Percentiles rank a stretch among this genome's conserved stretches.
phyloP scores from a whole-genome alignment of 164 flowering plant genomes.

The Liquidambar formosana region DNA sequence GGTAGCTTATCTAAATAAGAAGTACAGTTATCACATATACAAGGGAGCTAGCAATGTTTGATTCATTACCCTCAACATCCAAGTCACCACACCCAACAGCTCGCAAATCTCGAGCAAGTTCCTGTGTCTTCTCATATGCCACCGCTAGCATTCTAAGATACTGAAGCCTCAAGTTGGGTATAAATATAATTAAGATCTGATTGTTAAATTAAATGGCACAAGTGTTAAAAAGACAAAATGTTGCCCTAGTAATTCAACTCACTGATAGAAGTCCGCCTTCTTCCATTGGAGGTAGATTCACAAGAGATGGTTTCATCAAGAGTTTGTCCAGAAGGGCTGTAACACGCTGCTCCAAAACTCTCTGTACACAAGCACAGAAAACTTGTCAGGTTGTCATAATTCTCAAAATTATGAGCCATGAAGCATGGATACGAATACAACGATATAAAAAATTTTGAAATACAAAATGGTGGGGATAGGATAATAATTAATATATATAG shows the following conservation, averaged over 20 bases:
- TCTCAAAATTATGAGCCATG: too few species aligned
- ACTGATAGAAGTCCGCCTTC: constrained; percentile 92
- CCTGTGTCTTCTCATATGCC: constrained; percentile 94
- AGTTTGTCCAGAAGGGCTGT: constrained; percentile 86
- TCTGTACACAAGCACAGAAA: constrained; percentile 40
- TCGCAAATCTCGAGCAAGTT: constrained; percentile 86
- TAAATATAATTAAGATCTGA: constrained; percentile 24
- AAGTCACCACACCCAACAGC: constrained; percentile 98
- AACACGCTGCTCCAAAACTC: constrained; percentile 94
- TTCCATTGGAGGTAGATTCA: constrained; percentile 79
- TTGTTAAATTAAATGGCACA: constrained; percentile 8
- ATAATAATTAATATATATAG: too few species aligned
- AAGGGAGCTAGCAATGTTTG: not conserved
- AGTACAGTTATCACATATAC: not conserved
- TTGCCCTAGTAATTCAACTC: constrained; percentile 33
- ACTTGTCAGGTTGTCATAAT: not conserved
- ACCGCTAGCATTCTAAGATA: constrained; percentile 95
- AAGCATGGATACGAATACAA: too few species aligned
- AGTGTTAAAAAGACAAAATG: not conserved
- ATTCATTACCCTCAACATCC: constrained; percentile 86
- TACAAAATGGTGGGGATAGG: too few species aligned
- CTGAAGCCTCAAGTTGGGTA: constrained; percentile 48
- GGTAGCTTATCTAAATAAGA: not conserved
- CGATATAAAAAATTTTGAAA: too few species aligned
- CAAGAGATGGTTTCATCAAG: constrained; percentile 84